phyloP scores from a whole-genome alignment of 2,329 filamentous ascomycete species.

The Amphichorda felina region DNA sequence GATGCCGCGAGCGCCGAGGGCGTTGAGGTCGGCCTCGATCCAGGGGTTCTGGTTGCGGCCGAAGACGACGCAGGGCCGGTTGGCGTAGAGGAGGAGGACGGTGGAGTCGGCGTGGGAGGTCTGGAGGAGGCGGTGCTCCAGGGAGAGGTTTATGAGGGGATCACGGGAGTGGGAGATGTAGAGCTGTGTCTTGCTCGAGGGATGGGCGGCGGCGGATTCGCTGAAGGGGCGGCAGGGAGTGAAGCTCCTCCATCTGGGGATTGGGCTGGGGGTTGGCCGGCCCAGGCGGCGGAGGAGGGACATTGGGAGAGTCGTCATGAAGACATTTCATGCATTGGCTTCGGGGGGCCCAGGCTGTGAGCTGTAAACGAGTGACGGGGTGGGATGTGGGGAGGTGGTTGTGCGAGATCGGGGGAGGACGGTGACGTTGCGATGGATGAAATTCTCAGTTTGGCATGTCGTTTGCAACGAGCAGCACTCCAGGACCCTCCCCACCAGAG shows the following conservation, averaged over 20 bases:
- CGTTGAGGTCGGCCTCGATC: conserved; percentile 71
- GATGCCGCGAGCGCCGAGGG: conserved; percentile 31
- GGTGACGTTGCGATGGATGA: too few relatives aligned
- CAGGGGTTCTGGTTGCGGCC: conserved; percentile 97
- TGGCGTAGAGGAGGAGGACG: conserved; percentile 79
- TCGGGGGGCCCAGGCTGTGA: too few relatives aligned
- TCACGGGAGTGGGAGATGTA: conserved; percentile 59
- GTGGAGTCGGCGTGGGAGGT: conserved; percentile 59
- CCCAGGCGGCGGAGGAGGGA: neutral
- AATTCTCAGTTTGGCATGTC: too few relatives aligned
- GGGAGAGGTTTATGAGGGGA: conserved; percentile 83
- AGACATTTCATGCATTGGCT: too few relatives aligned
- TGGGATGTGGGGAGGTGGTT: neutral
- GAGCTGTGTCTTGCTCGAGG: conserved; percentile 46
- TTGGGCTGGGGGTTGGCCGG: neutral
- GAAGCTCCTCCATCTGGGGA: neutral
- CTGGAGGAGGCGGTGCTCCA: conserved; percentile 83
- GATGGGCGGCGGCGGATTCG: conserved; percentile 24
- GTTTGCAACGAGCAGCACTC: too few relatives aligned
- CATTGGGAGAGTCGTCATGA: neutral
- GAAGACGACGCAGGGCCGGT: conserved; percentile 78
- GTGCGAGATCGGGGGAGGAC: too few relatives aligned
- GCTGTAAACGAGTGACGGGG: neutral
- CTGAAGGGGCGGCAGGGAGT: conserved; percentile 16
- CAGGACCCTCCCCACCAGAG: too few relatives aligned